Evolutionary conservation across 352 stramenopile genomes (phyloP).

Genomic region (Phytopythium cucurbitacearum): DNA sequence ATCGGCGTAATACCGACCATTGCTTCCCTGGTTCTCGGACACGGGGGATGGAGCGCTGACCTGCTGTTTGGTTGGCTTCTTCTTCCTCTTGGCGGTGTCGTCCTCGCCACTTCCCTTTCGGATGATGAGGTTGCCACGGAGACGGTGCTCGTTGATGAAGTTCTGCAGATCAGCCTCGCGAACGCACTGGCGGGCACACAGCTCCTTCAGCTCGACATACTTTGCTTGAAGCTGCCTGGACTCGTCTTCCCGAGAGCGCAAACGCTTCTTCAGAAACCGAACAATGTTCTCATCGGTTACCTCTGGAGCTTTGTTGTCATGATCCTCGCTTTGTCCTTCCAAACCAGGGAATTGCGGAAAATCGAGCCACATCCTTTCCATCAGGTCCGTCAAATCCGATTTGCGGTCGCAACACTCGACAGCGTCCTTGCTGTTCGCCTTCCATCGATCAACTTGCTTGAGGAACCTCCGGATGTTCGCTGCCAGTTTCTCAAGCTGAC

Average conservation of each 20-base stretch:
- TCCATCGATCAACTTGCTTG: slow-evolving; percentile 46
- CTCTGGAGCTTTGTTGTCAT: slow-evolving; percentile 10
- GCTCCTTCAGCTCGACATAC: slow-evolving; percentile 70
- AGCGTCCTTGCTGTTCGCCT: slow-evolving; percentile 37
- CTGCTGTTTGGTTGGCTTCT: slow-evolving; percentile 17
- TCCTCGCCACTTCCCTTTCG: slow-evolving; percentile 17
- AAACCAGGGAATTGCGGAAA: slow-evolving; percentile 40
- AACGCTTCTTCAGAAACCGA: slow-evolving; percentile 51
- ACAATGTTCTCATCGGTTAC: slow-evolving; percentile 22
- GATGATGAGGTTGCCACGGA: slow-evolving; percentile 66
- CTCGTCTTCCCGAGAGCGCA: slow-evolving; percentile 58
- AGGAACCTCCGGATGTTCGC: slow-evolving; percentile 40
- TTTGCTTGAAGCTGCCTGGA: slow-evolving; percentile 51
- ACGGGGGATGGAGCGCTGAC: slow-evolving; percentile 5
- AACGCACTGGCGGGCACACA: slow-evolving; percentile 73
- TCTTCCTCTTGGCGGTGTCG: slow-evolving; percentile 8
- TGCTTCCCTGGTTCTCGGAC: slow-evolving; percentile 17
- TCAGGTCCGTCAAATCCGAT: slow-evolving; percentile 21
- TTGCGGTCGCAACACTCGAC: slow-evolving; percentile 28
- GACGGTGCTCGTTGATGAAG: slow-evolving; percentile 76
- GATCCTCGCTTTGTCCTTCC: slow-evolving; percentile 3
- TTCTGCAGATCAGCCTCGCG: slow-evolving; percentile 74
- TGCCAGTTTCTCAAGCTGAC: slow-evolving; percentile 37
- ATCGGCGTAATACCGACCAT: slow-evolving; percentile 11
- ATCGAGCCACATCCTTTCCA: slow-evolving; percentile 47